Conservation (phyloP, 495 filamentous ascomycete genomes). For the Aspergillus ellipticus region DNA sequence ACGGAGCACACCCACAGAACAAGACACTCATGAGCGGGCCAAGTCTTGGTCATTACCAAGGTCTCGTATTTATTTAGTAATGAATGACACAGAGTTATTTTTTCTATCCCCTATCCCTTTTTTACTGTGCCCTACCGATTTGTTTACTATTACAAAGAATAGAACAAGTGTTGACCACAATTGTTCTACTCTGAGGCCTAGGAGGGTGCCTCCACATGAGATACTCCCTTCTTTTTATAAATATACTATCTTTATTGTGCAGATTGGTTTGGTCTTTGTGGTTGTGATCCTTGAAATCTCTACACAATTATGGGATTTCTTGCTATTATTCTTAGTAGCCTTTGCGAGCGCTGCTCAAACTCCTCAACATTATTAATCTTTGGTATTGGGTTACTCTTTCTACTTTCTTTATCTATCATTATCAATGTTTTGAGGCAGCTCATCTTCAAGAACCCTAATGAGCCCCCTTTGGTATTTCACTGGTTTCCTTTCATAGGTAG, state of each 20-base stretch:
- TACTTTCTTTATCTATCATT: constrained; percentile 33
- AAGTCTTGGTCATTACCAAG: no score
- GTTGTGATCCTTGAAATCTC: no score
- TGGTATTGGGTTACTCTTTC: constrained; percentile 24
- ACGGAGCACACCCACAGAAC: no score
- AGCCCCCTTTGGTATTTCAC: constrained; percentile 63
- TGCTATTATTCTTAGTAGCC: constrained; percentile 29
- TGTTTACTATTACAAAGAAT: not conserved
- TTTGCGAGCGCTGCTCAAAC: constrained; percentile 40
- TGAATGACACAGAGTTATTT: not conserved
- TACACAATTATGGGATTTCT: constrained; percentile 36
- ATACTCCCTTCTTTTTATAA: constrained; percentile 15
- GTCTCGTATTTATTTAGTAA: no score
- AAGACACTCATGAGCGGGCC: no score
- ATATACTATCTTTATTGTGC: constrained; percentile 8
- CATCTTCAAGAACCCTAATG: constrained; percentile 61
- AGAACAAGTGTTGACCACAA: not conserved
- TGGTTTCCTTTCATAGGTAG: constrained; percentile 61
- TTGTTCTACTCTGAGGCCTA: constrained; percentile 5
- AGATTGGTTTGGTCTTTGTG: not conserved
- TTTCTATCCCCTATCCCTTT: not conserved
- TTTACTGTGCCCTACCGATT: not conserved
- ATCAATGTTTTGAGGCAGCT: constrained; percentile 69
- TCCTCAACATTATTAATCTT: constrained; percentile 31
- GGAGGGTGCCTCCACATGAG: constrained; percentile 15